Conservation (phyloP, 495 filamentous ascomycete species). For the Apodospora peruviana region DNA sequence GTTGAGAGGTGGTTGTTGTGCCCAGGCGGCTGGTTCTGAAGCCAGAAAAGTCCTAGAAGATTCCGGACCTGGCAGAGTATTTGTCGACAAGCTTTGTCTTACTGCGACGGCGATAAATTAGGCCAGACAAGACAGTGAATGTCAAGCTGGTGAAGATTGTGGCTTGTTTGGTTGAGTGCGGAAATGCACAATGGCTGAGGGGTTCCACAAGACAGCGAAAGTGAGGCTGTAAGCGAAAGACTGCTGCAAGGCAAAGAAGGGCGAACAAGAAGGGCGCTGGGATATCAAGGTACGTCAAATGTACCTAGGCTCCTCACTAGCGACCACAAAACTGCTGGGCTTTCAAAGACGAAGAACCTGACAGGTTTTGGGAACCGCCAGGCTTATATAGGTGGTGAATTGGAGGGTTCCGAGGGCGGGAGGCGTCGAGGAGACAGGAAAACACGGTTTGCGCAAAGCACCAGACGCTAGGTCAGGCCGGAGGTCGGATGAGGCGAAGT, state of each 20-base stretch:
- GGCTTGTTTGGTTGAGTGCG: no score
- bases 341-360: conserved; percentile 9
- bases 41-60: no score
- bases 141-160: no score
- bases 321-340: conserved; percentile 32
- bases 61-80: no score
- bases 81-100: no score
- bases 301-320: conserved; percentile 34
- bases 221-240: conserved; percentile 4
- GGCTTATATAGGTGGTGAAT: conserved; percentile 20
- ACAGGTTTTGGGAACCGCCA: conserved; percentile 14
- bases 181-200: no score
- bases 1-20: neutral
- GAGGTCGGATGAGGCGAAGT: conserved; percentile 24
- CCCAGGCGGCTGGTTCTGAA: no score
- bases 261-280: neutral
- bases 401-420: neutral
- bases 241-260: conserved; percentile 4
- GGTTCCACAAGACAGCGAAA: neutral
- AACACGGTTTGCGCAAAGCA: neutral
- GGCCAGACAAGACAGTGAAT: no score
- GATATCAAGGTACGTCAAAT: conserved; percentile 24
- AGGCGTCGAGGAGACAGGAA: neutral
- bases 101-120: no score
- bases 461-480: conserved; percentile 5